Evolutionary conservation across 139 green algal species (phyloP).

Genomic region (Picochlorum sp.): DNA sequence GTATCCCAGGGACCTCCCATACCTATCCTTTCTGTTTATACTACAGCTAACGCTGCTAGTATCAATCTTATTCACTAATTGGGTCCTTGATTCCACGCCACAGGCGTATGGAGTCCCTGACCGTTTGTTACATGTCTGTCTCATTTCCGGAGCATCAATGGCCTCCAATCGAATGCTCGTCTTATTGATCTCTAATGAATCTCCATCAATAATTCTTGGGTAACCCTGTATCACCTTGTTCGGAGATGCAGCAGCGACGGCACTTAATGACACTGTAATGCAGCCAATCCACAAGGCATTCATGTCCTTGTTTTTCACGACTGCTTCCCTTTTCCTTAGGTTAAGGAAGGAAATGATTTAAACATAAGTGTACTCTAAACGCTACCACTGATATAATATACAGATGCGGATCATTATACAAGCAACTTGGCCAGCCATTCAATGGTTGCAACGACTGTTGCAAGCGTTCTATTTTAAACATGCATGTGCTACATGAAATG

Average conservation of each 20-base stretch:
- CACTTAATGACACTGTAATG: not conserved
- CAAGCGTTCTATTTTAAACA: too few species aligned
- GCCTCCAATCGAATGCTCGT: constrained; percentile 53
- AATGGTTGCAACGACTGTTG: too few species aligned
- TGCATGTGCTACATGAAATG: too few species aligned
- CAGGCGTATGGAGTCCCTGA: constrained; percentile 29
- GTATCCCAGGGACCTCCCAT: constrained; percentile 51
- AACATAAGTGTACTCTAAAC: too few species aligned
- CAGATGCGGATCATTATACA: too few species aligned
- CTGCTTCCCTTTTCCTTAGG: too few species aligned
- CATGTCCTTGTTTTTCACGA: not conserved
- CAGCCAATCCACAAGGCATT: constrained; percentile 5
- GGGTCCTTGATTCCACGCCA: constrained; percentile 32
- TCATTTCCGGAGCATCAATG: constrained; percentile 69
- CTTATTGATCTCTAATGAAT: constrained; percentile 54
- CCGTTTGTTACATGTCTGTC: constrained; percentile 49
- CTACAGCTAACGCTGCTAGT: constrained; percentile 37
- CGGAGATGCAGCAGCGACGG: not conserved
- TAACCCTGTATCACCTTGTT: constrained; percentile 21
- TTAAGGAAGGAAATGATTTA: too few species aligned
- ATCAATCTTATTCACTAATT: constrained; percentile 42
- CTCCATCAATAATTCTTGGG: constrained; percentile 51
- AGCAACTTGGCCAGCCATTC: too few species aligned
- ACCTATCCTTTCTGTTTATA: constrained; percentile 57
- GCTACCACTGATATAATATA: too few species aligned